Conservation (phyloP, 2,329 filamentous ascomycete species). For the Pleomassaria siparia region DNA sequence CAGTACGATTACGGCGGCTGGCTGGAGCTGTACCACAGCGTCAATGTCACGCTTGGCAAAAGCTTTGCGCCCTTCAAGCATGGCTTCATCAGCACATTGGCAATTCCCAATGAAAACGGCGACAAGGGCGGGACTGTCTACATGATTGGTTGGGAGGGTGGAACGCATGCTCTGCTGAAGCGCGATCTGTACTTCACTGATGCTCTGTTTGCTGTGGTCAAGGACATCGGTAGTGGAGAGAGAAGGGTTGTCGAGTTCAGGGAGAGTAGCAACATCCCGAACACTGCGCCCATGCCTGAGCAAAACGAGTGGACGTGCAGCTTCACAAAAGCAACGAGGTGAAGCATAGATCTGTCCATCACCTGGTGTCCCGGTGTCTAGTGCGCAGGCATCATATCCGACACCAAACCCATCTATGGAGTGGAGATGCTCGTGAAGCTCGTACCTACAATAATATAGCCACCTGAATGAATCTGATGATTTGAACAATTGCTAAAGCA, state of each 20-base stretch:
- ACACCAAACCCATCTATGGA: background rate
- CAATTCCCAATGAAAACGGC: conserved; percentile 31
- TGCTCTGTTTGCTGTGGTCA: conserved; percentile 32
- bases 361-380: background rate
- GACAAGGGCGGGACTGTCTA: conserved; percentile 38
- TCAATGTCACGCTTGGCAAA: conserved; percentile 29
- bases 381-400: background rate
- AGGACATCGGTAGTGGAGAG: conserved; percentile 21
- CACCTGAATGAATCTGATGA: too few relatives aligned
- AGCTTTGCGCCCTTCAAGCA: conserved; percentile 33
- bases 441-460: too few relatives aligned
- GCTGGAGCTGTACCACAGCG: conserved; percentile 25
- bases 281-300: conserved; percentile 24
- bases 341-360: background rate
- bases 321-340: conserved; percentile 9
- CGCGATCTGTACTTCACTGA: conserved; percentile 33
- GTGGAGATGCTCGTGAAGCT: too few relatives aligned
- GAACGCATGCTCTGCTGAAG: conserved; percentile 21
- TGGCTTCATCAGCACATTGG: conserved; percentile 30
- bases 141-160: conserved; percentile 36
- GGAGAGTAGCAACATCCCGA: conserved; percentile 36
- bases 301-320: conserved; percentile 26
- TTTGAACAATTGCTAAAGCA: too few relatives aligned
- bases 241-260: conserved; percentile 36
- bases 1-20: conserved; percentile 35